phyloP scores from a whole-genome alignment of 129 eudicot genomes.

The Chrysanthemum lavandulifolium region DNA sequence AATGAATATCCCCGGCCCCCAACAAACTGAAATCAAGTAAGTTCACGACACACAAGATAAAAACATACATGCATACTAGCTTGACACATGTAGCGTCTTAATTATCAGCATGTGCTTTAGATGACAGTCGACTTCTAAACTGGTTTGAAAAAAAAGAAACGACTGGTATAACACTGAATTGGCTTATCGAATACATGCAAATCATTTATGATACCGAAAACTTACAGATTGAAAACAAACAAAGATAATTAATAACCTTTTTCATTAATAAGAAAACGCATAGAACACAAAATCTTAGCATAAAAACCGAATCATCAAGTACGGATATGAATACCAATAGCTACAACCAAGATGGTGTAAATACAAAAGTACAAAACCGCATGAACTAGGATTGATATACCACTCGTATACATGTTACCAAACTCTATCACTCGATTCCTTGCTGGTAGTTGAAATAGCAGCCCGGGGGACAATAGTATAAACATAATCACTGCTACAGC shows the following conservation, averaged over 20 bases:
- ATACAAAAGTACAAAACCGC: constrained; percentile 79
- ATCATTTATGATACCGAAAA: constrained; percentile 14
- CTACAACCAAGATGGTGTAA: constrained; percentile 81
- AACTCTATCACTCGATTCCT: constrained; percentile 79
- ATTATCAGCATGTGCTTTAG: neutral
- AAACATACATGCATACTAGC: neutral
- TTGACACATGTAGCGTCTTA: neutral
- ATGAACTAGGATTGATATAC: constrained; percentile 80
- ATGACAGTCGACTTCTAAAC: neutral
- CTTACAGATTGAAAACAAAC: neutral
- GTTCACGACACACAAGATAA: neutral
- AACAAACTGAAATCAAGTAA: neutral
- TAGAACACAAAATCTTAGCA: constrained; percentile 12
- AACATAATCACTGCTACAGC: constrained; percentile 94
- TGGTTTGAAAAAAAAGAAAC: neutral
- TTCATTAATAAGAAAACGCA: constrained; percentile 12
- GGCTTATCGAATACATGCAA: neutral
- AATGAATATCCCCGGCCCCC: neutral
- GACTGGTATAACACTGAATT: neutral
- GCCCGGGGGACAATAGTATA: constrained; percentile 79
- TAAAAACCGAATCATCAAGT: constrained; percentile 25
- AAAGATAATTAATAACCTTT: neutral
- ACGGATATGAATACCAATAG: constrained; percentile 84
- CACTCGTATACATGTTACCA: constrained; percentile 95
- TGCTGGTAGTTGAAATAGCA: constrained; percentile 86